Evolutionary conservation across 177 flowering plant genomes (phyloP), one percentile per base, ranked within the genome.

Genomic region (Tripterygium wilfordii): DNA sequence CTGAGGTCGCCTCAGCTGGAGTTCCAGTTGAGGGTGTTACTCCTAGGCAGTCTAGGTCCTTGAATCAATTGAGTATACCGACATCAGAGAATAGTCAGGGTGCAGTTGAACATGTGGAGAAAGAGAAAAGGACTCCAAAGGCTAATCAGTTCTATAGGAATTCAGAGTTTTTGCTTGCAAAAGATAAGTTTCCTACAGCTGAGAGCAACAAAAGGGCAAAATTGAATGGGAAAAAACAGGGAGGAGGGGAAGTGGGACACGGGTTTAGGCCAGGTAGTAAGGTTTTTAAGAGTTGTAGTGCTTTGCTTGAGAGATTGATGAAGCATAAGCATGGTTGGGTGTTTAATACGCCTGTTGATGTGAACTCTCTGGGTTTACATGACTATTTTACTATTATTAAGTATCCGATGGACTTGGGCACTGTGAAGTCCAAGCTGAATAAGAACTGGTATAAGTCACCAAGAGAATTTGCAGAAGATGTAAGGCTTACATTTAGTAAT

Each of bases 261-360:
- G 68, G 62, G 35, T 49, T 55, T 63, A 66, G 70, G 23, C 45
- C 52, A 48, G 67, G 61, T 1, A 51, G 47, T 22, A 71, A 70
- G 54, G 43, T 62, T 27, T 56, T 63, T 35, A 78, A 78, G 67
- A 67, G 66, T 46, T 78, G 82, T 57, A 66, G 54, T 50, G 48
- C 73, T 20, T 54, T 81, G 56, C 74, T 81, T 36, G 76, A 73
- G 31, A 74, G 49, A 44, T 58, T 81, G 67, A 76, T 78, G 80
- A 81, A 81, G 70, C 84, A 78, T 62, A 76, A 76, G 62, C 68
- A 62, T 62, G 84, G 73, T 33, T 81, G 88, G 88, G 82, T 81
- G 37, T 81, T 81, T 33, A 71, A 78, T 55, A 46, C 35, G 21
- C 88, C 88, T 14, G 88, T 81, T 38, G 80, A 81, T 69, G 67